These are phyloP conservation scores for Pecoramyces ruminantium DNA, from an alignment of 192 early-diverging fungal genomes.

Conservation along the genomic window DNA sequence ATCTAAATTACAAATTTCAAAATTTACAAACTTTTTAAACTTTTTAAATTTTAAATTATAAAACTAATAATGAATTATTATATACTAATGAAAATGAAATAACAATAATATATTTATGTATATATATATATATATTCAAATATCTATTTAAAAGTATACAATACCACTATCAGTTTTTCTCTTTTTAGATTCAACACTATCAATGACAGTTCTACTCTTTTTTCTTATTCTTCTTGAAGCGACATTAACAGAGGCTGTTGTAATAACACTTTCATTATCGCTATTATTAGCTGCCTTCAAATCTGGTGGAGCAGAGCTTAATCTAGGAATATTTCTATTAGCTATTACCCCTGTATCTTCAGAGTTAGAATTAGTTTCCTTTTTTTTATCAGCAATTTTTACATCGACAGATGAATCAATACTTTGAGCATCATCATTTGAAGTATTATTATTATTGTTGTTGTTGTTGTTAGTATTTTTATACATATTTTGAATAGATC, in stretches of 20 bases:
- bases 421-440: background rate
- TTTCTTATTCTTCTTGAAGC: background rate
- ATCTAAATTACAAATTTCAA: too few relatives aligned
- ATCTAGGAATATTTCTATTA: background rate
- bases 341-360: background rate
- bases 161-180: background rate
- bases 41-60: too few relatives aligned
- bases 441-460: background rate
- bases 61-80: too few relatives aligned
- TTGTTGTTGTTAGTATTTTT: slow-evolving; percentile 1
- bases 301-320: background rate
- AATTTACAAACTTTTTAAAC: too few relatives aligned
- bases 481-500: slow-evolving; percentile 14
- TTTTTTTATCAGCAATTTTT: background rate
- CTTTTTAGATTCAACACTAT: background rate
- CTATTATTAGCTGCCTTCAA: background rate
- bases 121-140: too few relatives aligned
- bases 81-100: too few relatives aligned
- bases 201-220: background rate
- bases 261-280: background rate
- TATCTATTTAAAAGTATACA: too few relatives aligned
- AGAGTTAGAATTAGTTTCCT: background rate
- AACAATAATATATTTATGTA: too few relatives aligned
- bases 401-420: background rate
- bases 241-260: background rate